A percentile compares a stretch with the other conserved stretches of the same genome.
These are phyloP conservation scores for Rhododendron vialii DNA, from an alignment of 148 eudicot genomes.

Conservation along the genomic window DNA sequence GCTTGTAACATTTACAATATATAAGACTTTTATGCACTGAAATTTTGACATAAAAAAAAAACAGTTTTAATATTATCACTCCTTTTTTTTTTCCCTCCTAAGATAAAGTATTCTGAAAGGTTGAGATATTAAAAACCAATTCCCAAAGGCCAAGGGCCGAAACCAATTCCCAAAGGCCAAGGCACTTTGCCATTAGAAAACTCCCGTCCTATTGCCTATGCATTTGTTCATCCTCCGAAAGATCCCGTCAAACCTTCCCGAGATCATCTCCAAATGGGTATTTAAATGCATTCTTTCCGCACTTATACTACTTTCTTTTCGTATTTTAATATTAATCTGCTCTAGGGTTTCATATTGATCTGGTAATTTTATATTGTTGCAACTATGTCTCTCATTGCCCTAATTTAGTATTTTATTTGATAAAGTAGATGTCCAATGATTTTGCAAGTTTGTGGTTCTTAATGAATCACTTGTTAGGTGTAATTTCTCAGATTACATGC, in stretches of 20 bases:
- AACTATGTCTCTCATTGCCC: background rate
- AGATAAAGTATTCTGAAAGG: too few relatives aligned
- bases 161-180: too few relatives aligned
- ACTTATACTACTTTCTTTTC: background rate
- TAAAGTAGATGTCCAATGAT: background rate
- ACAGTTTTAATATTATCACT: too few relatives aligned
- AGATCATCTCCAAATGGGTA: background rate
- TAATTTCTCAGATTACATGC: background rate
- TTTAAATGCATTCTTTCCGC: background rate
- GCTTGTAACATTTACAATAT: too few relatives aligned
- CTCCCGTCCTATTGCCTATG: background rate
- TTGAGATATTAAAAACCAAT: too few relatives aligned
- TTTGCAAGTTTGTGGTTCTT: background rate
- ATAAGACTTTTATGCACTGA: too few relatives aligned
- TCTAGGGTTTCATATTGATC: background rate
- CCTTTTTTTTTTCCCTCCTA: too few relatives aligned
- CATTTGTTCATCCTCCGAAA: background rate
- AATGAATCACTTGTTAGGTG: background rate
- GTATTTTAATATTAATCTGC: background rate
- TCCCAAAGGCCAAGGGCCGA: too few relatives aligned
- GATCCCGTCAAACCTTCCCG: background rate
- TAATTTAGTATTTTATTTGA: background rate
- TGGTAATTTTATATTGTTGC: too few relatives aligned
- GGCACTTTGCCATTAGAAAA: too few relatives aligned
- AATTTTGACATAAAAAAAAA: too few relatives aligned